Base-by-base conservation (phyloP, 768 basidiomycete genomes). In the Kwoniella newhampshirensis region DNA sequence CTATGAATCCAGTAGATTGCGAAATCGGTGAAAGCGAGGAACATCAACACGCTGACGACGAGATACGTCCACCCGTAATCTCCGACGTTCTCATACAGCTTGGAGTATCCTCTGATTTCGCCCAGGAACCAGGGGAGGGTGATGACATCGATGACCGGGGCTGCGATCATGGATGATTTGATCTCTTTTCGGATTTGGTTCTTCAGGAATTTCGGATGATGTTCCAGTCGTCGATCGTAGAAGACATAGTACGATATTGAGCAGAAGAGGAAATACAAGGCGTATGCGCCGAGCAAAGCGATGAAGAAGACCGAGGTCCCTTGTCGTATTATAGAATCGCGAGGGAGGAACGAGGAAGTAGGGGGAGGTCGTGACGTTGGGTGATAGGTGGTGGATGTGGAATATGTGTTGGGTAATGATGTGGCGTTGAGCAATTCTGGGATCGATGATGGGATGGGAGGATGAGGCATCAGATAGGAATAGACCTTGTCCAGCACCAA, bases 1-100 rank as follows among this genome's bases (percentile, higher is more conserved):
- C 96, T 85, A 73, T 99, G 96, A n/a, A 94, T 81, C 92, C 93
- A 97, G 75, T 99, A 99, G 62, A 99, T 89, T 67, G 82, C 80
- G 66, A 91, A 89, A 77, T 99, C 96, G 17, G 94, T 99, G 76
- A 90, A 89, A 18, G 87, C 61, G 57, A 93, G 73, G 81, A 88
- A 92, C 58, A 68, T 35, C 32, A 62, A 62, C 23, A 71, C 46
- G 5, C 59, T 51, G 40, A 63, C 21, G 32, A 64, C 42, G 25
- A 67, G 40, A 60, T 68, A 73, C 20, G 64, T 61, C 60, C 68
- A 74, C 5, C 91, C 92, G 64, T 90, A 91, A 0, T 91, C 85
- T 44, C 82, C 84, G 36, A 91, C 74, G 44, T 85, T 81, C 59
- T 88, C 83, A 71, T 97, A 99, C 40, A 97, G 66, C 71, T 76